phyloP scores from a whole-genome alignment of 108 stramenopile species.

The Pseudonitzschia pungens region DNA sequence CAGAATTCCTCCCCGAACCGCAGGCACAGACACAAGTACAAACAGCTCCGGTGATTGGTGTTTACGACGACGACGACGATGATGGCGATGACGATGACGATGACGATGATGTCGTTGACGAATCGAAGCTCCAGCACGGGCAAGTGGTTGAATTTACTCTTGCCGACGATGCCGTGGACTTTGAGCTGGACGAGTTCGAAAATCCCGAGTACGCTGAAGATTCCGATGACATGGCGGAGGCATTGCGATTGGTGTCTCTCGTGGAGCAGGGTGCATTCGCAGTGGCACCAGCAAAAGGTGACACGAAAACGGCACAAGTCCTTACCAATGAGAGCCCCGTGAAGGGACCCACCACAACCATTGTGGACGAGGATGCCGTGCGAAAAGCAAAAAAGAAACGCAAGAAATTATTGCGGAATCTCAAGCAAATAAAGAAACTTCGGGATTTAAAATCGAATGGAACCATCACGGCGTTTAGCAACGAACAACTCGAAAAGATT shows the following conservation, averaged over 20 bases:
- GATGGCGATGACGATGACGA: background rate
- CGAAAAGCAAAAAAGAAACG: conserved; percentile 46
- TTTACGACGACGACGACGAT: conserved; percentile 15
- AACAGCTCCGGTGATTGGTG: conserved; percentile 14
- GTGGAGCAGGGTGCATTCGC: conserved; percentile 15
- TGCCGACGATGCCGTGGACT: conserved; percentile 42
- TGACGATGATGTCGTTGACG: conserved; percentile 8
- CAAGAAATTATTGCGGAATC: conserved; percentile 57
- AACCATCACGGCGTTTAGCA: background rate
- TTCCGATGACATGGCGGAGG: conserved; percentile 42
- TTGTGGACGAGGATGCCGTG: conserved; percentile 51
- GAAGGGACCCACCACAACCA: conserved; percentile 43
- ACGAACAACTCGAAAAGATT: conserved; percentile 50
- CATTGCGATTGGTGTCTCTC: conserved; percentile 41
- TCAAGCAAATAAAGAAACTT: conserved; percentile 50
- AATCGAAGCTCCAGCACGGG: background rate
- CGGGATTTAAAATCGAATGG: conserved; percentile 44
- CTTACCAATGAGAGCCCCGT: background rate
- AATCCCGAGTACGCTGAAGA: conserved; percentile 51
- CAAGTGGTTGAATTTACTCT: conserved; percentile 43
- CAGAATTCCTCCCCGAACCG: background rate
- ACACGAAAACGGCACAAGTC: background rate
- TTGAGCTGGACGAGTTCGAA: conserved; percentile 48
- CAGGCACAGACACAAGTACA: background rate
- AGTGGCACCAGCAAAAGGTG: conserved; percentile 17